Percentiles rank a stretch among this genome's conserved stretches.
These are phyloP conservation scores for cucumber (Cucumis sativus) DNA, from an alignment of 306 rosid genomes.

Conservation along the genomic window DNA sequence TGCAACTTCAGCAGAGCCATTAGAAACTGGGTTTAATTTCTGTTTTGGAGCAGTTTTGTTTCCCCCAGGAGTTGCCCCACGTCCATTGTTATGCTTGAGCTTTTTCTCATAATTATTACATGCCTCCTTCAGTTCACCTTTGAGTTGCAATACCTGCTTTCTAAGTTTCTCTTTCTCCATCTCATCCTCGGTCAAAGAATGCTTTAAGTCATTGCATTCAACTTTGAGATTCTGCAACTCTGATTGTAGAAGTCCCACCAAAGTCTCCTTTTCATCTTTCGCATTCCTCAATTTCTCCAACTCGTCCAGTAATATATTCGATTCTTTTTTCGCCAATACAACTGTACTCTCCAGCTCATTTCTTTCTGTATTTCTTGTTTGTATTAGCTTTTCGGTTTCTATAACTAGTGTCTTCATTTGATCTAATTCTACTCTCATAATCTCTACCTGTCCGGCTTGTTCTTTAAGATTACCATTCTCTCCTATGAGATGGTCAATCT, in stretches of 20 bases:
- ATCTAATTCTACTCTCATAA: constrained; percentile 35
- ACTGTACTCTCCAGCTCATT: constrained; percentile 34
- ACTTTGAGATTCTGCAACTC: constrained; percentile 47
- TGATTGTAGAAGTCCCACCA: constrained; percentile 24
- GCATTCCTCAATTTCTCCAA: constrained; percentile 24
- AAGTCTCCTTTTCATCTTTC: constrained; percentile 48
- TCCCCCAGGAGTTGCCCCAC: constrained; percentile 28
- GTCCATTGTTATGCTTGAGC: constrained; percentile 45
- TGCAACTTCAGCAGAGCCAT: constrained; percentile 44
- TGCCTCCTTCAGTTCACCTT: constrained; percentile 51
- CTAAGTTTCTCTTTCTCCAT: constrained; percentile 61
- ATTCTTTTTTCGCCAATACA: constrained; percentile 43
- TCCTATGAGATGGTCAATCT: constrained; percentile 36
- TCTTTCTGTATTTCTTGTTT: constrained; percentile 40
- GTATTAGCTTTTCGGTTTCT: constrained; percentile 38
- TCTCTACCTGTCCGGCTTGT: constrained; percentile 35
- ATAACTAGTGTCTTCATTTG: constrained; percentile 32
- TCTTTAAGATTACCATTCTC: constrained; percentile 29
- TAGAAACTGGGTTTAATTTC: constrained; percentile 31
- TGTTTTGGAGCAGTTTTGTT: constrained; percentile 26
- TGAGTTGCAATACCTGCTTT: constrained; percentile 51
- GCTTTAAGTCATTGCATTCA: constrained; percentile 44
- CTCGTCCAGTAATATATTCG: constrained; percentile 33
- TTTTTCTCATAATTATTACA: constrained; percentile 41
- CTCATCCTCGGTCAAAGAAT: constrained; percentile 44